phyloP scores from a whole-genome alignment of 805 yeast species.

The Jamesozyma rosinii region DNA sequence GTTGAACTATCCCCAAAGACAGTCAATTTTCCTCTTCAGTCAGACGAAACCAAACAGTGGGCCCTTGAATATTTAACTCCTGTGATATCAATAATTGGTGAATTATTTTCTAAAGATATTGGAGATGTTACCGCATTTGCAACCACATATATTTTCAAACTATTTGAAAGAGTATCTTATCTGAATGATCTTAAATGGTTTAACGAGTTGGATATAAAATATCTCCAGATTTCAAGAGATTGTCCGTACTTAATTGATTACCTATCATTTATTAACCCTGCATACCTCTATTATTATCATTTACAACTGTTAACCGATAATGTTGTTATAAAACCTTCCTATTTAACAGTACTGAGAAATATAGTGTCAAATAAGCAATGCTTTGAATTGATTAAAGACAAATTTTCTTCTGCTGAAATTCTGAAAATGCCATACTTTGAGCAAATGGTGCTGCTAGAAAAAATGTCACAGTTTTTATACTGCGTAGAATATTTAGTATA shows the following conservation, averaged over 20 bases:
- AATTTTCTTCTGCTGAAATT: constrained; percentile 14
- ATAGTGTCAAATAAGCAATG: constrained; percentile 12
- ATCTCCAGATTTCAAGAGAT: constrained; percentile 12
- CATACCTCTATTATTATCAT: constrained; percentile 15
- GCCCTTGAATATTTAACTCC: constrained; percentile 8
- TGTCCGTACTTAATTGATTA: constrained; percentile 17
- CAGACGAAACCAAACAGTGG: constrained; percentile 8
- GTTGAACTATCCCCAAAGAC: neutral
- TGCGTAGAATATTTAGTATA: constrained; percentile 13
- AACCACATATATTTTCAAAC: constrained; percentile 15
- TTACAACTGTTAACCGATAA: constrained; percentile 7
- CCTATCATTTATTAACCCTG: constrained; percentile 25
- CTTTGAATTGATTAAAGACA: constrained; percentile 15
- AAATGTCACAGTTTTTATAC: constrained; percentile 17
- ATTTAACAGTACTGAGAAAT: constrained; percentile 20
- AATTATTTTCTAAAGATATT: constrained; percentile 12
- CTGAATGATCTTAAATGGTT: constrained; percentile 13
- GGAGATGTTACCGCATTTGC: constrained; percentile 18
- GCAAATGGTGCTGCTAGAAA: constrained; percentile 25
- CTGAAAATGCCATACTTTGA: constrained; percentile 25
- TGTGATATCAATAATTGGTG: constrained; percentile 13
- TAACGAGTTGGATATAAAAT: constrained; percentile 13
- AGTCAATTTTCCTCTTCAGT: neutral
- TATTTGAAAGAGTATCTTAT: constrained; percentile 21
- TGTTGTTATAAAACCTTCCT: constrained; percentile 14